Evolutionary conservation across 306 rosid species (phyloP), one percentile per base, ranked within the genome.

Genomic region (Amphicarpaea edgeworthii): DNA sequence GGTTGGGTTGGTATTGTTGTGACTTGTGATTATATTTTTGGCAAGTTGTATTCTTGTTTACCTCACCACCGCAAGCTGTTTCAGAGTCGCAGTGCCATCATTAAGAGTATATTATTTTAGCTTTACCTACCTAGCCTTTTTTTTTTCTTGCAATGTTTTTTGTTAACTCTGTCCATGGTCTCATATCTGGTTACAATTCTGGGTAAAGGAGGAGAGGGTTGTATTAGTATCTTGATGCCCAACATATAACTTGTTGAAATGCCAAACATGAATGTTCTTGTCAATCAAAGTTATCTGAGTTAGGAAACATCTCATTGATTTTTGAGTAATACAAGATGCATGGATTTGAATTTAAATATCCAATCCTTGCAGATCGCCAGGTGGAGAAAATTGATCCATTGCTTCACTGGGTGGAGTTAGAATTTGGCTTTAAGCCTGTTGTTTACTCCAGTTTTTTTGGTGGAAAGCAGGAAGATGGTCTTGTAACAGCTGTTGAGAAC

Each of bases 311-410:
- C 28, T 57, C 49, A 21, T 38, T 69, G 14, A 57, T 47, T 61
- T 42, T 61, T 42, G 16, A 54, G 37, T 28, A 55, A 40, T 37
- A n/a, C n/a, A 7, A 54, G 24, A 43, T 69, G 38, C 6, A 8
- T 63, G 20, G 17, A 63, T 69, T 64, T 60, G 51, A 70, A 61
- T 16, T 64, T 64, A 78, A 30, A 73, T 55, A 5, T 65, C 78
- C 49, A 28, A 24, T 59, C 70, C 63, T 72, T 79, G 86, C 79
- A 95, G 99, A 90, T 19, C 78, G 81, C 32, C 99, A 95, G 83
- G 93, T 90, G 84, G 91, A 86, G 84, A 92, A 92, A 79, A 66
- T 92, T 5, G 93, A 95, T 77, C 99, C 97, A 24, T 75, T 92
- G 60, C 97, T 95, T 62, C 75, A 43, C 32, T 95, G 99, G 99